Evolutionary conservation across 1,139 yeast species (phyloP).

Genomic region (Blastobotrys elegans): DNA sequence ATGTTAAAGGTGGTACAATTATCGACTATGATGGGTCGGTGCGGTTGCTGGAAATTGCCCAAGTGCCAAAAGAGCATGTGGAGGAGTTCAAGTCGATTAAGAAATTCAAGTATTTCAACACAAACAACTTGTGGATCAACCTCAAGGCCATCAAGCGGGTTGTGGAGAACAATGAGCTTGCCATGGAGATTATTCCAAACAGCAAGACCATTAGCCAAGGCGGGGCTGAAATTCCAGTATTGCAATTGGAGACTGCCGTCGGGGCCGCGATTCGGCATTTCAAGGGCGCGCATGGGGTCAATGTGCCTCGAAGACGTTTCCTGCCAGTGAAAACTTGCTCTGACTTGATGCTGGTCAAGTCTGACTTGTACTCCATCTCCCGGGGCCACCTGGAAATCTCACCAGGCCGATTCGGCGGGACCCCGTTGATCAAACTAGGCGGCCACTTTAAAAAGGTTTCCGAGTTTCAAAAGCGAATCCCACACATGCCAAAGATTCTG

Average conservation of each 20-base stretch:
- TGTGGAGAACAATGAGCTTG: constrained; percentile 76
- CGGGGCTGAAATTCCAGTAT: constrained; percentile 70
- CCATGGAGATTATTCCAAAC: constrained; percentile 94
- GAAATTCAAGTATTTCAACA: constrained; percentile 96
- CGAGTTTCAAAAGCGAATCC: constrained; percentile 82
- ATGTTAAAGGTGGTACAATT: constrained; percentile 98
- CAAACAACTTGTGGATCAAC: constrained; percentile 96
- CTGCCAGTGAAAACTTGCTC: constrained; percentile 97
- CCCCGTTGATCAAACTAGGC: constrained; percentile 93
- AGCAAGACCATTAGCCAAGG: constrained; percentile 77
- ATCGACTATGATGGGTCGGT: constrained; percentile 95
- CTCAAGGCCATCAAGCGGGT: constrained; percentile 89
- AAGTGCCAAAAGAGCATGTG: constrained; percentile 97
- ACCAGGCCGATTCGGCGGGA: constrained; percentile 77
- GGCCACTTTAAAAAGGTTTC: constrained; percentile 94
- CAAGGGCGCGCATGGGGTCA: constrained; percentile 93
- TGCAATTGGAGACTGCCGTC: constrained; percentile 96
- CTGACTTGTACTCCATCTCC: constrained; percentile 87
- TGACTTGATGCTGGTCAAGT: constrained; percentile 87
- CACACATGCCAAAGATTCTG: constrained; percentile 93
- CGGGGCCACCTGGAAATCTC: constrained; percentile 89
- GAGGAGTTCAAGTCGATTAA: constrained; percentile 97
- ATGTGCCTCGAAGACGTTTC: constrained; percentile 96
- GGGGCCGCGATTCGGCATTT: constrained; percentile 99
- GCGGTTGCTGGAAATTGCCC: constrained; percentile 93